phyloP scores from a whole-genome alignment of 768 basidiomycete species.

The Boletus vermiculosoides region DNA sequence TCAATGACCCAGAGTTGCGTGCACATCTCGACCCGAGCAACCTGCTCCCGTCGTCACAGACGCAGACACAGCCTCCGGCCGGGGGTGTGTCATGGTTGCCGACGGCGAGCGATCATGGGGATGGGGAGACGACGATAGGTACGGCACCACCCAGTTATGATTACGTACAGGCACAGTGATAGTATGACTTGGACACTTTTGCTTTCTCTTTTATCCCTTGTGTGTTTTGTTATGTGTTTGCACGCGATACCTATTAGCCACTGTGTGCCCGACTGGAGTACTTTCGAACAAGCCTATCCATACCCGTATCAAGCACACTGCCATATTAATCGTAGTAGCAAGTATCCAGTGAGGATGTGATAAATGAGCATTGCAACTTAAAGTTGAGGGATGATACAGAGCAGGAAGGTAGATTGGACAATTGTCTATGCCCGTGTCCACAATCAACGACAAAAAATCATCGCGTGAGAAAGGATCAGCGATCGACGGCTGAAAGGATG shows the following conservation, averaged over 20 bases:
- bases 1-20: constrained; percentile 16
- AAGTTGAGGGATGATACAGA: neutral
- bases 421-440: neutral
- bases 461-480: neutral
- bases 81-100: constrained; percentile 33
- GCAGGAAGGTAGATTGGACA: neutral
- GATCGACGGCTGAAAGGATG: neutral
- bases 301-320: neutral
- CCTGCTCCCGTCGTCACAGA: neutral
- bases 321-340: neutral
- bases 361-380: no score
- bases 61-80: neutral
- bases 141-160: constrained; percentile 28
- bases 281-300: neutral
- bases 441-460: neutral
- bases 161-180: constrained; percentile 12
- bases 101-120: constrained; percentile 37
- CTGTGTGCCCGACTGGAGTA: neutral
- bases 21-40: neutral
- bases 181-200: neutral
- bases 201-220: neutral
- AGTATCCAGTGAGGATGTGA: no score
- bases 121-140: constrained; percentile 29
- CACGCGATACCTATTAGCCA: neutral
- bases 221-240: neutral